Evolutionary conservation across 2,329 filamentous ascomycete genomes (phyloP).

Genomic region (Grosmannia serpens): DNA sequence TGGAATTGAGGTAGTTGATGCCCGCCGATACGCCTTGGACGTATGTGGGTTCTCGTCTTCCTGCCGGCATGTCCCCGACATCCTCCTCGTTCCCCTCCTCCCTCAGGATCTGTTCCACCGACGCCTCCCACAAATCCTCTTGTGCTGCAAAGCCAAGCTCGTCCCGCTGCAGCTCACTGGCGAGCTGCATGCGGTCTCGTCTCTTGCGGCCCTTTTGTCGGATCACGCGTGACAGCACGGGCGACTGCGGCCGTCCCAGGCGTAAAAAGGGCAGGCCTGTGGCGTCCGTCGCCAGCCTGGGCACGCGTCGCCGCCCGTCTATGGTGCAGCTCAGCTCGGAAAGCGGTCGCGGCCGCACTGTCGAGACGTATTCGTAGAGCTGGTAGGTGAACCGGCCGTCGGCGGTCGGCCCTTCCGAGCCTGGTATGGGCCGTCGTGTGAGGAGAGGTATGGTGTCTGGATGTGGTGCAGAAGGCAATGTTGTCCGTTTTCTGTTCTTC

Average conservation of each 20-base stretch:
- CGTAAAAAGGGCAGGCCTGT: slow-evolving; percentile 53
- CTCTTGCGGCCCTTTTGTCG: slow-evolving; percentile 35
- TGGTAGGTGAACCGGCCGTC: neutral
- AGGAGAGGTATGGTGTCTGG: slow-evolving; percentile 19
- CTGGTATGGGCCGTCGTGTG: slow-evolving; percentile 13
- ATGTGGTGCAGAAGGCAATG: slow-evolving; percentile 12
- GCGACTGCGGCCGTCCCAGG: slow-evolving; percentile 52
- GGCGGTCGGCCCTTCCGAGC: slow-evolving; percentile 10
- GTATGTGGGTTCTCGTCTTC: slow-evolving; percentile 16
- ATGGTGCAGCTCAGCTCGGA: slow-evolving; percentile 32
- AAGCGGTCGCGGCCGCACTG: slow-evolving; percentile 35
- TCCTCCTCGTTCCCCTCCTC: neutral
- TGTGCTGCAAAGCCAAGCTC: slow-evolving; percentile 15
- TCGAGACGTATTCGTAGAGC: slow-evolving; percentile 31
- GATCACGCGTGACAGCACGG: slow-evolving; percentile 45
- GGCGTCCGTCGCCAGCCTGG: slow-evolving; percentile 40
- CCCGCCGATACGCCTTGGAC: slow-evolving; percentile 13
- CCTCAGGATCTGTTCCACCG: slow-evolving; percentile 22
- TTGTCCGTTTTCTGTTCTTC: neutral
- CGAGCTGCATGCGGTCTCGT: slow-evolving; percentile 25
- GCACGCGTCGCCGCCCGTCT: slow-evolving; percentile 40
- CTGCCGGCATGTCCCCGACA: neutral
- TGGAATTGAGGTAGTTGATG: slow-evolving; percentile 15
- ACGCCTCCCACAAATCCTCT: slow-evolving; percentile 39
- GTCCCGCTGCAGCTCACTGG: slow-evolving; percentile 29